A percentile compares a stretch with the other conserved stretches of the same genome.
Evolutionary conservation across 1,284 basidiomycete species (phyloP).

Genomic region (Veloboletus limbatus): DNA sequence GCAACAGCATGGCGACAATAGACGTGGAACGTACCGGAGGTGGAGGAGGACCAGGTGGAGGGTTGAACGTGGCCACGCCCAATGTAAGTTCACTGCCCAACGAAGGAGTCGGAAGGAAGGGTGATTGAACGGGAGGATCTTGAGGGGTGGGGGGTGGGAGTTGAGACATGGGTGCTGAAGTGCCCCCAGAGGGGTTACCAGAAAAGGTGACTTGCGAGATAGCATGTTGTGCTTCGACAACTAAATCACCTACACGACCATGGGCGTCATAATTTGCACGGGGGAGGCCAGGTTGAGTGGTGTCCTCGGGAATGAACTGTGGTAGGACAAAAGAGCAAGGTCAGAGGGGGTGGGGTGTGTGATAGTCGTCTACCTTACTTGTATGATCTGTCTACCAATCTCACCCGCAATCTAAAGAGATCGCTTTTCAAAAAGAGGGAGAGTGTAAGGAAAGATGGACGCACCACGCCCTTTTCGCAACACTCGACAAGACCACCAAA

Average conservation of each 20-base stretch:
- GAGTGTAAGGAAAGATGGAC: conserved; percentile 38
- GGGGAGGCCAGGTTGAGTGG: conserved; percentile 78
- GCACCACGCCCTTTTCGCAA: conserved; percentile 74
- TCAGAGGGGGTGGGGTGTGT: background rate
- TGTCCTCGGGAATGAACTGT: conserved; percentile 78
- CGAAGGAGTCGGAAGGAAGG: conserved; percentile 28
- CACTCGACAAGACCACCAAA: conserved; percentile 86
- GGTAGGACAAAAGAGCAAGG: background rate
- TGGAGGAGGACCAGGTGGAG: conserved; percentile 15
- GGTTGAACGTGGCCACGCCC: conserved; percentile 12
- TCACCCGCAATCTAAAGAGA: conserved; percentile 72
- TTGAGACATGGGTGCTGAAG: conserved; percentile 9
- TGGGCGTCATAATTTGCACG: conserved; percentile 72
- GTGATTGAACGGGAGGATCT: conserved; percentile 5
- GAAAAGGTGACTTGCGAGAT: conserved; percentile 56
- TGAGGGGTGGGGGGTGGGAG: conserved; percentile 8
- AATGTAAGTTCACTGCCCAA: conserved; percentile 33
- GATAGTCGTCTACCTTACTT: conserved; percentile 43
- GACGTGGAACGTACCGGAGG: conserved; percentile 20
- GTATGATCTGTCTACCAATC: conserved; percentile 74
- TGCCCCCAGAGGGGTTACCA: conserved; percentile 36
- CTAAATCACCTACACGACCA: conserved; percentile 56
- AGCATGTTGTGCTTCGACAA: conserved; percentile 61
- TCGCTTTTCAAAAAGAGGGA: conserved; percentile 2
- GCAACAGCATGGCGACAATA: conserved; percentile 17